Conservation (phyloP, 257 asterid genomes). For the Solanum ossicruentum region DNA sequence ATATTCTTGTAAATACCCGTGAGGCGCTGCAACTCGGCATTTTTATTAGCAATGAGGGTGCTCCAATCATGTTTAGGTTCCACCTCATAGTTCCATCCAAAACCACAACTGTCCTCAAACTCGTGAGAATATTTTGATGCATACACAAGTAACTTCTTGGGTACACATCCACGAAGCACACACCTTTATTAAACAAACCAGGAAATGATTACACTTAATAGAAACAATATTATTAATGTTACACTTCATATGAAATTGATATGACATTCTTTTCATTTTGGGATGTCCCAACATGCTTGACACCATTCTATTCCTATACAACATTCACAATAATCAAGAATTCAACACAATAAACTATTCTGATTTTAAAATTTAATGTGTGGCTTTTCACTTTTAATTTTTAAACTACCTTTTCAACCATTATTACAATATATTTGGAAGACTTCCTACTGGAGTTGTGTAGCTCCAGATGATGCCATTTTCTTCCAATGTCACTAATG, state of each 20-base stretch:
- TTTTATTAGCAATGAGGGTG: constrained; percentile 85
- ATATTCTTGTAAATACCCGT: constrained; percentile 80
- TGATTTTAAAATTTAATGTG: neutral
- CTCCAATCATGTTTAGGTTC: constrained; percentile 95
- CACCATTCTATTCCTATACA: neutral
- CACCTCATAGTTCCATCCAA: constrained; percentile 81
- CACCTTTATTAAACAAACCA: constrained; percentile 45
- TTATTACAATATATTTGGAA: neutral
- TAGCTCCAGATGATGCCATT: too few relatives aligned
- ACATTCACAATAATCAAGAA: neutral
- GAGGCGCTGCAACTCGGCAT: constrained; percentile 85
- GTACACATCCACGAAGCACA: constrained; percentile 97
- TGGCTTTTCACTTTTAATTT: neutral
- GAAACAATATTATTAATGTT: neutral
- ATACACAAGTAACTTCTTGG: constrained; percentile 84
- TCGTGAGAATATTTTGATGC: constrained; percentile 92
- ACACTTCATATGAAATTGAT: neutral
- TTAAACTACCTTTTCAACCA: neutral
- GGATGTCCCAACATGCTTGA: neutral
- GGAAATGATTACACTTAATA: neutral
- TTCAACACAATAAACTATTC: neutral
- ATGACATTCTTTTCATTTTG: neutral
- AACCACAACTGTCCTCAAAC: constrained; percentile 84
- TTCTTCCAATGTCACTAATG: neutral
- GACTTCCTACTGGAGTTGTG: too few relatives aligned